Evolutionary conservation across 768 basidiomycete species (phyloP).

Genomic region (Mycena maculata): DNA sequence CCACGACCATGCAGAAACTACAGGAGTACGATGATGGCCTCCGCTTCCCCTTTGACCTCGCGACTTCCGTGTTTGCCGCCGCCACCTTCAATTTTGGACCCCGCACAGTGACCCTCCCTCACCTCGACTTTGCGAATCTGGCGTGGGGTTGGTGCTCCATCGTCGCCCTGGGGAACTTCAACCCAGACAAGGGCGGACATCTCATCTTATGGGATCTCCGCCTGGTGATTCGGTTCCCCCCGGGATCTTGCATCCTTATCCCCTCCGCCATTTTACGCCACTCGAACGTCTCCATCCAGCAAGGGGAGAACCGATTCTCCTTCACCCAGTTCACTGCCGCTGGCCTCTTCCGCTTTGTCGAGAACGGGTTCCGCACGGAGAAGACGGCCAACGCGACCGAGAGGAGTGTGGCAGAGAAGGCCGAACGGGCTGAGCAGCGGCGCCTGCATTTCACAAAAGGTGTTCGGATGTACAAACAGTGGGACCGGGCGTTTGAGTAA

Average conservation of each 20-base stretch:
- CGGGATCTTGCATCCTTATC: slow-evolving; percentile 36
- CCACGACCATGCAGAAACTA: no score
- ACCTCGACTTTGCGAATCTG: slow-evolving; percentile 42
- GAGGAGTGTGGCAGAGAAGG: no score
- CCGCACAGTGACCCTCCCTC: no score
- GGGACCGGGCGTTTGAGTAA: no score
- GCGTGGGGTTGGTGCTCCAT: slow-evolving; percentile 43
- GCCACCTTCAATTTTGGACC: no score
- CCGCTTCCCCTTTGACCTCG: no score
- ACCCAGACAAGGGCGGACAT: slow-evolving; percentile 38
- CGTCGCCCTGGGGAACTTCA: slow-evolving; percentile 38
- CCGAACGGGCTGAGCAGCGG: no score
- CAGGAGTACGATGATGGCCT: no score
- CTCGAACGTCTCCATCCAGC: background rate
- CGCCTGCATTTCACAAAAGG: no score
- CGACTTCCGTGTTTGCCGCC: no score
- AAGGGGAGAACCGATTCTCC: slow-evolving; percentile 23
- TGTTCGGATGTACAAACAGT: no score
- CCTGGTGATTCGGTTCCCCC: slow-evolving; percentile 39
- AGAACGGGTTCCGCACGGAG: slow-evolving; percentile 27
- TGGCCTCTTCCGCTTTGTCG: slow-evolving; percentile 32
- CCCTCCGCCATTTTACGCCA: slow-evolving; percentile 37
- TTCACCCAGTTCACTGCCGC: slow-evolving; percentile 36
- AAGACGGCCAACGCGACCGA: no score
- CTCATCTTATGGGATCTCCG: slow-evolving; percentile 39